Base-by-base conservation (phyloP, 352 stramenopile species). In the Halophytophthora polymorphica region DNA sequence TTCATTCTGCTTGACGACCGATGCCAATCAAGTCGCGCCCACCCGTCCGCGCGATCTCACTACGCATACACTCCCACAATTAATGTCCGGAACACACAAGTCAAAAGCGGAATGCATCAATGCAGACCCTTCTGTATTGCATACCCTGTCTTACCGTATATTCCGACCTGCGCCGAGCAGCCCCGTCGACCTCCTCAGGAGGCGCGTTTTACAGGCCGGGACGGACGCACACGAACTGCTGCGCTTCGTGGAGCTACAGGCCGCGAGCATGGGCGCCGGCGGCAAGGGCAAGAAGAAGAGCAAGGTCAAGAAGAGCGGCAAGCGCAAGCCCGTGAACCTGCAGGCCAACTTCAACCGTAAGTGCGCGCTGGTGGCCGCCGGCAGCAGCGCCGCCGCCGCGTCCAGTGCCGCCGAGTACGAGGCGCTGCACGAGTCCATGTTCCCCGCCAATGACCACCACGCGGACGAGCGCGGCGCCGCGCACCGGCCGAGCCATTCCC, bases 271-370 rank as follows among this genome's bases (percentile, higher is more conserved):
- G 77, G 80, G 25, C 25, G 37, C 75, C 48, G 61, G 47, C 45
- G 52, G 43, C 19, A 69, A 76, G 53, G 56, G 38, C 18, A 83
- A 80, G 58, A 71, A 63, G 38, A 92, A 90, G 71, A 85, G 80
- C 61, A 88, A 86, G 61, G 54, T 46, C 11, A 90, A 83, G 73
- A 87, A 87, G 61, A 69, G 61, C 44, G 49, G 35, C 60, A 93
- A 89, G 69, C 77, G 83, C 57, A 90, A 88, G 58, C 61, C 83
- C 54, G 83, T 93, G 56, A 93, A 93, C 52, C 61, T 93, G 48
- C 78, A 90, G 64, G 61, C 78, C 41, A 88, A 90, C 51, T 93
- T 90, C 40, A 80, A 77, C 53, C 75, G 83, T 93, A 93, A 93
- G 83, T 93, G 79, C 50, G 61, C 50, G 23, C 45, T 66, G 6